phyloP scores from a whole-genome alignment of 2,329 filamentous ascomycete genomes.

The Fusarium albosuccineum region DNA sequence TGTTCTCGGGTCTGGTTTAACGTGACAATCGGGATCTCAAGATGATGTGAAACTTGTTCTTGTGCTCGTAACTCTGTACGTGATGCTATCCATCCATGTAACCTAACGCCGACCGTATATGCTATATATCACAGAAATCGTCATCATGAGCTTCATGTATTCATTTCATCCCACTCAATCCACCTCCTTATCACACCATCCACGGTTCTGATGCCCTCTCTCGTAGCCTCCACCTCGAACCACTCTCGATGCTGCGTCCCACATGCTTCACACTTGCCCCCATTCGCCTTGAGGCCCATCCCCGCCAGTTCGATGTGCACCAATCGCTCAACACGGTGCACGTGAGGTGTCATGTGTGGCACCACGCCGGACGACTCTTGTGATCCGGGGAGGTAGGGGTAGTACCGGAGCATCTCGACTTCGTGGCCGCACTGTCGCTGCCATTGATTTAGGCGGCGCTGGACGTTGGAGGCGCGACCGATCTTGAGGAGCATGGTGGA shows the following conservation, averaged over 20 bases:
- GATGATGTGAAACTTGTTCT: conserved; percentile 10
- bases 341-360: conserved; percentile 83
- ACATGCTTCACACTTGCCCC: conserved; percentile 77
- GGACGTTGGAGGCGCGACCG: conserved; percentile 82
- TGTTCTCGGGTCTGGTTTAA: conserved; percentile 23
- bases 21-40: conserved; percentile 14
- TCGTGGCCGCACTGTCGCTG: conserved; percentile 91
- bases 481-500: conserved; percentile 76
- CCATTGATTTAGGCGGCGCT: conserved; percentile 93
- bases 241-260: conserved; percentile 91
- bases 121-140: conserved; percentile 25
- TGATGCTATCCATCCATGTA: conserved; percentile 5
- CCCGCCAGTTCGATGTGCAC: conserved; percentile 89
- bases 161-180: conserved; percentile 84
- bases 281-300: conserved; percentile 67
- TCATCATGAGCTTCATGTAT: conserved; percentile 31
- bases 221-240: conserved; percentile 88
- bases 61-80: conserved; percentile 19
- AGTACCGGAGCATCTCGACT: conserved; percentile 89
- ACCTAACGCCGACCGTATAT: conserved; percentile 16
- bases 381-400: conserved; percentile 78
- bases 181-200: conserved; percentile 82
- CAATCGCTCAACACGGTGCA: conserved; percentile 87
- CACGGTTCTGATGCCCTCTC: conserved; percentile 76
- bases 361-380: conserved; percentile 45